Conservation (phyloP, 2,329 filamentous ascomycete genomes). For the Lecanicillium sp. region DNA sequence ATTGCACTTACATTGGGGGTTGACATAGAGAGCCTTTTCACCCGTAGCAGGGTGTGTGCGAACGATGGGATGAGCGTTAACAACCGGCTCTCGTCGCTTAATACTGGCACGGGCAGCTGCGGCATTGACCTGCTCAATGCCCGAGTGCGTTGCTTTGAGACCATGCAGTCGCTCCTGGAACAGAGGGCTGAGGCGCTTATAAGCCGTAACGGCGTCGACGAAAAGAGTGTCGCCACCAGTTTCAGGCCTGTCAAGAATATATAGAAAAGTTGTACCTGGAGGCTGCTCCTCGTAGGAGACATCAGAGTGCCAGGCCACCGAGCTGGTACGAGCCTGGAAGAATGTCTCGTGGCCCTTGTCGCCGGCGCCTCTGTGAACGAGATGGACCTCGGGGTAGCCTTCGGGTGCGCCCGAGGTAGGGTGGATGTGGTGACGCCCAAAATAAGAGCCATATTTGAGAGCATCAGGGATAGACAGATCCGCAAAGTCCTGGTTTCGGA, state of each 20-base stretch:
- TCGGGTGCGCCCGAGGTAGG: slow-evolving; percentile 62
- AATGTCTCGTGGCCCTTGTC: slow-evolving; percentile 40
- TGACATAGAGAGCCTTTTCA: slow-evolving; percentile 71
- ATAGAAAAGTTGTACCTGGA: slow-evolving; percentile 76
- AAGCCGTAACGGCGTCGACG: slow-evolving; percentile 65
- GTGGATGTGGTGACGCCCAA: slow-evolving; percentile 62
- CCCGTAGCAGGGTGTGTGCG: slow-evolving; percentile 68
- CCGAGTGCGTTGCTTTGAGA: slow-evolving; percentile 67
- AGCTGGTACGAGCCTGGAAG: slow-evolving; percentile 61
- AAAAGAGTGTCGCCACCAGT: slow-evolving; percentile 76
- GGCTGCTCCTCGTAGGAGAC: slow-evolving; percentile 77
- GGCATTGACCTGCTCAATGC: slow-evolving; percentile 62
- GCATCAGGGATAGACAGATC: slow-evolving; percentile 54
- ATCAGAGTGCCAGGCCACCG: slow-evolving; percentile 75
- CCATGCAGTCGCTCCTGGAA: slow-evolving; percentile 72
- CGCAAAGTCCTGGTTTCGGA: slow-evolving; percentile 59
- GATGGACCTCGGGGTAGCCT: slow-evolving; percentile 57
- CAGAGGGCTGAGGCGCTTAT: slow-evolving; percentile 63
- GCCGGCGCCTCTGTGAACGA: slow-evolving; percentile 53
- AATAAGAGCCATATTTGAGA: slow-evolving; percentile 57
- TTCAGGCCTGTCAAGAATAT: slow-evolving; percentile 65
- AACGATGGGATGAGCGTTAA: slow-evolving; percentile 62
- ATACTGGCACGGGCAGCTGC: slow-evolving; percentile 56
- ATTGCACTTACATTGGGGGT: slow-evolving; percentile 57
- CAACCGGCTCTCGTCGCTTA: slow-evolving; percentile 62